Conservation (phyloP, 148 eudicot species). For the Persicaria tinctoria region DNA sequence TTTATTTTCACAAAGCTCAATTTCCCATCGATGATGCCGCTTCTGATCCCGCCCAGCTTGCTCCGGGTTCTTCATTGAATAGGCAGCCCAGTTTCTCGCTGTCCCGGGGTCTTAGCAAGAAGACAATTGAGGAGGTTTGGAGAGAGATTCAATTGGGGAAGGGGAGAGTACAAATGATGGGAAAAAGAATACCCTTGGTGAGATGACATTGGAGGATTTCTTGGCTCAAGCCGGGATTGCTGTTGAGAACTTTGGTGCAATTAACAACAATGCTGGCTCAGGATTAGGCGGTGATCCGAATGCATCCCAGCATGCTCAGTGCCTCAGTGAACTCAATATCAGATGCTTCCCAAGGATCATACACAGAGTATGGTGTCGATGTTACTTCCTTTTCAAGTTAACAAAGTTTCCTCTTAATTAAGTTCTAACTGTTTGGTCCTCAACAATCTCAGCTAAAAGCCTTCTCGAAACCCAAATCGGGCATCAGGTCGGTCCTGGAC, state of each 20-base stretch:
- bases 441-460: background rate
- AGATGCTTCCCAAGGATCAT: constrained; percentile 32
- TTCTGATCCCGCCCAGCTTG: constrained; percentile 27
- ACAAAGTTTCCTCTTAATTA: background rate
- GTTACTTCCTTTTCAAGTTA: background rate
- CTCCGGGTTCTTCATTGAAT: constrained; percentile 18
- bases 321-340: background rate
- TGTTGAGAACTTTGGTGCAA: constrained; percentile 41
- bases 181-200: constrained; percentile 32
- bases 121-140: constrained; percentile 95
- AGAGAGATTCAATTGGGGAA: constrained; percentile 61
- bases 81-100: constrained; percentile 52
- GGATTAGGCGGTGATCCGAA: constrained; percentile 11
- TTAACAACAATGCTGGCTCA: constrained; percentile 24
- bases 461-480: background rate
- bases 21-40: constrained; percentile 31
- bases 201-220: constrained; percentile 93
- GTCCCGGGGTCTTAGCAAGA: constrained; percentile 57
- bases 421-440: constrained; percentile 3
- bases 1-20: no score
- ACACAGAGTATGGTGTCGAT: constrained; percentile 50
- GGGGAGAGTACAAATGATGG: constrained; percentile 17
- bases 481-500: background rate
- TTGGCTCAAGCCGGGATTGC: constrained; percentile 74
- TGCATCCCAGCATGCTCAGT: background rate